Evolutionary conservation across 78 protist species (phyloP).

Genomic region (Dictyostelium intermedium): DNA sequence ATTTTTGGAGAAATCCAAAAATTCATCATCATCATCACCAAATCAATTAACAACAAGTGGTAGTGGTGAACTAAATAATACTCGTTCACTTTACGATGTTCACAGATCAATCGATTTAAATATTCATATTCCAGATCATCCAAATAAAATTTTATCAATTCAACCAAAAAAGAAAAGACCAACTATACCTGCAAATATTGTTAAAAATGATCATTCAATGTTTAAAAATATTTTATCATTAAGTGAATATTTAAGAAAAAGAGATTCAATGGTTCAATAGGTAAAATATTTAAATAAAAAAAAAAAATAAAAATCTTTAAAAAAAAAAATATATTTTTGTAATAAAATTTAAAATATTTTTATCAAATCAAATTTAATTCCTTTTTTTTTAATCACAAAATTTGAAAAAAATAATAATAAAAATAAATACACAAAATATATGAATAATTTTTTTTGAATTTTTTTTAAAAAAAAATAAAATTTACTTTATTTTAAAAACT

Average conservation of each 20-base stretch:
- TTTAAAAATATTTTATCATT: slow-evolving; percentile 6
- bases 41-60: not conserved
- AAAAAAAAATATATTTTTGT: not conserved
- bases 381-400: too few species aligned
- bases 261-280: not conserved
- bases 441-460: too few species aligned
- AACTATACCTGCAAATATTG: not conserved
- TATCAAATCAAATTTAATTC: too few species aligned
- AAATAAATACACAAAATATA: too few species aligned
- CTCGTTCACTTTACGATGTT: not conserved
- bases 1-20: not conserved
- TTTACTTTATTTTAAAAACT: not conserved
- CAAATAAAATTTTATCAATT: not conserved
- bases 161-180: slow-evolving; percentile 38
- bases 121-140: slow-evolving; percentile 23
- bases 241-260: not conserved
- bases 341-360: too few species aligned
- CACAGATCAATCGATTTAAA: slow-evolving; percentile 24
- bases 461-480: not conserved
- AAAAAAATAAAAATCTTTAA: not conserved
- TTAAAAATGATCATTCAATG: not conserved
- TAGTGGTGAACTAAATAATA: not conserved
- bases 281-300: too few species aligned
- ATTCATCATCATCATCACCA: not conserved
- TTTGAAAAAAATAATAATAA: too few species aligned